These are phyloP conservation scores for Rossbeevera mucosa DNA, from an alignment of 768 basidiomycete genomes.

Conservation along the genomic window DNA sequence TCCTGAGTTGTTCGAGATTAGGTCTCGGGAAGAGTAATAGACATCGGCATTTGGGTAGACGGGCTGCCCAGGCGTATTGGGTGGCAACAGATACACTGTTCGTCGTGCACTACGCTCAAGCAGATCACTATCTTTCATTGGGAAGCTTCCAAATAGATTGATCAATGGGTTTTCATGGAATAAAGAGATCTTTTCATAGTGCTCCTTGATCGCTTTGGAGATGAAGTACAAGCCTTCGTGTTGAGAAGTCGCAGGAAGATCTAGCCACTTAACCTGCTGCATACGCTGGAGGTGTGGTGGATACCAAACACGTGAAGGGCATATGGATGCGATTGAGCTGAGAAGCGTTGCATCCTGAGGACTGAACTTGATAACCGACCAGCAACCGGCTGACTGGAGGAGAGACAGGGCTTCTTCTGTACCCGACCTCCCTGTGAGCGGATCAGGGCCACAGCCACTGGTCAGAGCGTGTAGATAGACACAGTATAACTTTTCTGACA, in stretches of 20 bases:
- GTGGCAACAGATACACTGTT: conserved; percentile 7
- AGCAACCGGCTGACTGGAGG: conserved; percentile 34
- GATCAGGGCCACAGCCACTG: conserved; percentile 37
- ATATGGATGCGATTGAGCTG: conserved; percentile 28
- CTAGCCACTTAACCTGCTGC: conserved; percentile 35
- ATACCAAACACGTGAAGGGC: conserved; percentile 22
- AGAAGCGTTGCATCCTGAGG: conserved; percentile 29
- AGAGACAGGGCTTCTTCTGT: conserved; percentile 39
- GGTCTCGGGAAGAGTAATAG: conserved; percentile 10
- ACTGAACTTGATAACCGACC: conserved; percentile 36
- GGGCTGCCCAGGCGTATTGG: background rate
- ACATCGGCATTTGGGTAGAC: background rate
- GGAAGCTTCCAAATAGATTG: background rate
- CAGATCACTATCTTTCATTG: background rate
- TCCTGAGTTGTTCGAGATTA: background rate
- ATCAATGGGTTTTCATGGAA: conserved; percentile 3
- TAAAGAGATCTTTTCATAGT: conserved; percentile 9
- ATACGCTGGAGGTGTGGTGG: conserved; percentile 30
- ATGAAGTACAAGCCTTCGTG: conserved; percentile 21
- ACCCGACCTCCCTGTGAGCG: conserved; percentile 41
- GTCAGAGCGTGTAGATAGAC: conserved; percentile 44
- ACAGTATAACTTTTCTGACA: conserved; percentile 31
- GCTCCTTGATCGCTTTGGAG: conserved; percentile 25
- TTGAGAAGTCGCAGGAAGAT: conserved; percentile 25
- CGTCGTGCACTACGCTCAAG: conserved; percentile 14